A percentile compares a stretch with the other conserved stretches of the same genome.
These are phyloP conservation scores for Lathyrus oleraceus DNA, from an alignment of 306 rosid species.

Conservation along the genomic window DNA sequence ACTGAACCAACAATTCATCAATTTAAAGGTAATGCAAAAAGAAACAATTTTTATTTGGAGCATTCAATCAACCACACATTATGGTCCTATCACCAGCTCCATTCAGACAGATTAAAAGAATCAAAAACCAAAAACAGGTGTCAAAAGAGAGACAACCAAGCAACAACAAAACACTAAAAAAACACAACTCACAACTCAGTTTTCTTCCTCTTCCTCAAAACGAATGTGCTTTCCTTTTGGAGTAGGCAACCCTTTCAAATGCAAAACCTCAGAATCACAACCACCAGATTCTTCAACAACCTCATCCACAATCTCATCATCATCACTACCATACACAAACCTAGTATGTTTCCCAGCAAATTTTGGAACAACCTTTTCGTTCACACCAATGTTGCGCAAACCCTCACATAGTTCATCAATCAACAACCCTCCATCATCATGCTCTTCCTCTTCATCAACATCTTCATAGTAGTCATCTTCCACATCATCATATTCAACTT, in stretches of 20 bases:
- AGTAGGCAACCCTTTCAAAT: conserved; percentile 77
- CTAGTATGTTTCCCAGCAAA: conserved; percentile 78
- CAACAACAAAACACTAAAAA: neutral
- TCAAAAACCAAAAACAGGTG: conserved; percentile 32
- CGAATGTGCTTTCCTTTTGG: conserved; percentile 91
- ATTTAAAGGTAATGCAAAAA: neutral
- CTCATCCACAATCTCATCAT: conserved; percentile 68
- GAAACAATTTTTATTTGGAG: conserved; percentile 15
- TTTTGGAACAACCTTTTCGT: conserved; percentile 47
- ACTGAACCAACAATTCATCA: neutral
- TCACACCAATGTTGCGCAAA: conserved; percentile 59
- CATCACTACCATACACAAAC: conserved; percentile 80
- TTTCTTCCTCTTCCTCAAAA: conserved; percentile 57
- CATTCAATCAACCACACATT: conserved; percentile 26
- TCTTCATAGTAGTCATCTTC: conserved; percentile 31
- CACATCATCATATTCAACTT: conserved; percentile 6
- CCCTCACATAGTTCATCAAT: conserved; percentile 75
- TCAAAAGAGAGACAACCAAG: conserved; percentile 46
- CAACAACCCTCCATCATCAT: conserved; percentile 37
- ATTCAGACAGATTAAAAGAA: neutral
- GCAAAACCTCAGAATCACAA: conserved; percentile 44
- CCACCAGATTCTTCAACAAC: conserved; percentile 35
- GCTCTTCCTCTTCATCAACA: conserved; percentile 35
- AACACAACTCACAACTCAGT: conserved; percentile 12
- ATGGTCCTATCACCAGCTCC: conserved; percentile 18